phyloP scores from a whole-genome alignment of 768 basidiomycete species.

The Lentinula guzmanii region DNA sequence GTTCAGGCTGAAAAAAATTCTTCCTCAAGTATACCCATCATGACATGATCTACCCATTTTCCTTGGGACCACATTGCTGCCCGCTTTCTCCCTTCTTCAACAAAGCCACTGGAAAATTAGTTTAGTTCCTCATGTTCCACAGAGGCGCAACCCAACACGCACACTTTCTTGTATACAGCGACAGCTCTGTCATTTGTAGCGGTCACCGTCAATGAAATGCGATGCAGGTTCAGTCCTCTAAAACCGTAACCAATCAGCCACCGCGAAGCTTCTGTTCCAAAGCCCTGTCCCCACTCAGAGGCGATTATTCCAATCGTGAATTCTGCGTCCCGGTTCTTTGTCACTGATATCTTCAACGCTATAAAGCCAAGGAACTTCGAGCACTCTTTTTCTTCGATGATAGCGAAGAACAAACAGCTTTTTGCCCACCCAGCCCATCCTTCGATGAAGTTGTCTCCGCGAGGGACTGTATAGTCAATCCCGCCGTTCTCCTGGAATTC shows the following conservation, averaged over 20 bases:
- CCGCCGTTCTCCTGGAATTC: conserved; percentile 8
- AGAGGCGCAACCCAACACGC: too few relatives aligned
- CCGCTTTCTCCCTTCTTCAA: too few relatives aligned
- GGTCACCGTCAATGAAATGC: conserved; percentile 9
- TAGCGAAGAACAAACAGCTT: conserved; percentile 8
- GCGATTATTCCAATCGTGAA: conserved; percentile 17
- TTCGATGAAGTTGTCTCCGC: conserved; percentile 14
- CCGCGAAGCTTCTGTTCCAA: too few relatives aligned
- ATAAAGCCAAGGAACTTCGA: conserved; percentile 16
- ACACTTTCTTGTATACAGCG: too few relatives aligned
- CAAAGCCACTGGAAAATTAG: too few relatives aligned
- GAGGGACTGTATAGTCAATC: conserved; percentile 16
- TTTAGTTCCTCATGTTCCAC: too few relatives aligned
- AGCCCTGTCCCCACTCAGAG: too few relatives aligned
- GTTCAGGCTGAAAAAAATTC: too few relatives aligned
- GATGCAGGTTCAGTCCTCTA: conserved; percentile 18
- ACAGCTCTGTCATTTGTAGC: too few relatives aligned
- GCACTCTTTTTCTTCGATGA: conserved; percentile 11
- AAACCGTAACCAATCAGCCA: conserved; percentile 15
- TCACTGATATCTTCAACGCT: conserved; percentile 6
- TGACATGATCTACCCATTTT: too few relatives aligned
- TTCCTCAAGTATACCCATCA: too few relatives aligned
- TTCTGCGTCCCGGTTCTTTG: conserved; percentile 8
- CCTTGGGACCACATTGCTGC: too few relatives aligned
- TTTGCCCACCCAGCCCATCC: conserved; percentile 5